These are phyloP conservation scores for Trichoderma atroviride DNA, from an alignment of 2,329 filamentous ascomycete species.

Conservation along the genomic window DNA sequence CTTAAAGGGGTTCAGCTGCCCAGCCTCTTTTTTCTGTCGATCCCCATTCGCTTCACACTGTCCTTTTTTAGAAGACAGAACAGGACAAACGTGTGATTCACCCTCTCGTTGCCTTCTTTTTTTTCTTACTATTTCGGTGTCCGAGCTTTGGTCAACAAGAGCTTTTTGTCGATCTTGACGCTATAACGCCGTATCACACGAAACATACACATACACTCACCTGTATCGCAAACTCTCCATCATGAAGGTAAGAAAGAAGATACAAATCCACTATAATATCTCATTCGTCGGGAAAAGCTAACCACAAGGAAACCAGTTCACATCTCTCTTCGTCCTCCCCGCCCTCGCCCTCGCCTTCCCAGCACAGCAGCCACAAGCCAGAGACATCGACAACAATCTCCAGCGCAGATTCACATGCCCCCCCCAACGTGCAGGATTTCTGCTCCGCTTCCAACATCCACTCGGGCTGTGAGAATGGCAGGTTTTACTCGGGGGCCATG, in stretches of 20 bases:
- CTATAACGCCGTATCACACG: neutral
- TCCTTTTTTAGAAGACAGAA: neutral
- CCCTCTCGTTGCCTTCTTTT: neutral
- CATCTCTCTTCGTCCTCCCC: constrained; percentile 5
- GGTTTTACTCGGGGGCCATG: constrained; percentile 28
- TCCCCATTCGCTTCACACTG: neutral
- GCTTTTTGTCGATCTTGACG: neutral
- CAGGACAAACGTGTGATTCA: neutral
- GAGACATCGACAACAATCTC: constrained; percentile 23
- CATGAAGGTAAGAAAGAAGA: neutral
- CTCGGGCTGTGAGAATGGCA: constrained; percentile 29
- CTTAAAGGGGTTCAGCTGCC: neutral
- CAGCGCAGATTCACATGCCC: constrained; percentile 29
- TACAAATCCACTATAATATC: neutral
- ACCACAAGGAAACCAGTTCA: neutral
- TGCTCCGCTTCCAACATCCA: constrained; percentile 32
- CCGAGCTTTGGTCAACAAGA: neutral
- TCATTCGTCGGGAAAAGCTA: neutral
- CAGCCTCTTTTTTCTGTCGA: neutral
- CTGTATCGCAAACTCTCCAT: neutral
- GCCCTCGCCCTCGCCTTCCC: constrained; percentile 17
- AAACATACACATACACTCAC: neutral
- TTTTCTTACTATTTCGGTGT: neutral
- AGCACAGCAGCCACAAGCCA: constrained; percentile 12
- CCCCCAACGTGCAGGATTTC: constrained; percentile 27